Conservation (phyloP, 1,284 basidiomycete species). For the Naganishia sp. region DNA sequence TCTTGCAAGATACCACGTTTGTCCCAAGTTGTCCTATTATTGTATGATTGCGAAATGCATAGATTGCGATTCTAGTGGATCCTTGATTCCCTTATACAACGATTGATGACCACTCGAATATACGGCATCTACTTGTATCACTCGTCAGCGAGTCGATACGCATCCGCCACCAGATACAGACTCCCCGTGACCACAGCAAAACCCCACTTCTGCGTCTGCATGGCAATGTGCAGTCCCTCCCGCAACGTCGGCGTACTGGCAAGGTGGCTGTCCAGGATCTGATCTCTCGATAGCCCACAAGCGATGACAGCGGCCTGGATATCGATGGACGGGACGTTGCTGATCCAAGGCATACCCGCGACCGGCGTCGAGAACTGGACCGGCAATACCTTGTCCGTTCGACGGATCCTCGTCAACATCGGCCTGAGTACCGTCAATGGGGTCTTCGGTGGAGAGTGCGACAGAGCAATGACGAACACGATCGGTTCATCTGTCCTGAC, state of each 20-base stretch:
- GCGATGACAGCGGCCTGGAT: constrained; percentile 56
- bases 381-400: constrained; percentile 58
- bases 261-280: constrained; percentile 26
- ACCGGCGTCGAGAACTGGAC: constrained; percentile 68
- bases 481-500: constrained; percentile 40
- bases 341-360: constrained; percentile 90
- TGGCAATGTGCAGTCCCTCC: constrained; percentile 38
- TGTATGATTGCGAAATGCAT: constrained; percentile 26
- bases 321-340: constrained; percentile 60
- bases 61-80: background rate
- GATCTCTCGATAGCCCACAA: constrained; percentile 44
- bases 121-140: background rate
- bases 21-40: constrained; percentile 12
- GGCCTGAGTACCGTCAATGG: constrained; percentile 69
- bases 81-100: background rate
- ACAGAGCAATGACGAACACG: constrained; percentile 73
- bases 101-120: background rate
- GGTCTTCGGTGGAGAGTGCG: constrained; percentile 77
- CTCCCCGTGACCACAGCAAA: constrained; percentile 80
- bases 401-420: constrained; percentile 56
- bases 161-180: constrained; percentile 84
- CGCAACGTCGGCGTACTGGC: constrained; percentile 31
- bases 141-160: constrained; percentile 63
- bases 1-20: constrained; percentile 2
- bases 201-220: constrained; percentile 47